Conservation (phyloP, 495 filamentous ascomycete genomes). For the Geopyxis carbonaria region DNA sequence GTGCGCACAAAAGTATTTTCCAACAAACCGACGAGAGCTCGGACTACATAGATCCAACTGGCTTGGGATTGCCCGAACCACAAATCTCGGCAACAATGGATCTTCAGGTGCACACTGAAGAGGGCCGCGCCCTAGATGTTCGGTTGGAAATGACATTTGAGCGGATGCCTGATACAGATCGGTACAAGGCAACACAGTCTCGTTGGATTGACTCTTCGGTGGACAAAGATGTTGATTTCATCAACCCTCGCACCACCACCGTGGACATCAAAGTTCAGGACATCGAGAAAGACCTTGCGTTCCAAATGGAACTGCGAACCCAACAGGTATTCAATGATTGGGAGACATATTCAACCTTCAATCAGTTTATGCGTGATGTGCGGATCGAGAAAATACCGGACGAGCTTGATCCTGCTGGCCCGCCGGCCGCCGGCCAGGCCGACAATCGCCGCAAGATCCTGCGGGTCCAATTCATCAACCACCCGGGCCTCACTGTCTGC, state of each 20-base stretch:
- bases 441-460: constrained; percentile 15
- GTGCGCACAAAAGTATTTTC: no score
- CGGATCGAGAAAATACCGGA: constrained; percentile 21
- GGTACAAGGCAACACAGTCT: background rate
- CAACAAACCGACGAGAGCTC: no score
- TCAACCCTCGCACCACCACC: constrained; percentile 7
- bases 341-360: constrained; percentile 19
- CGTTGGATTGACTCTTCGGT: background rate
- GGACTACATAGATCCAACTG: no score
- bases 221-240: background rate
- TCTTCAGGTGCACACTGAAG: constrained; percentile 13
- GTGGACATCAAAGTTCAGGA: constrained; percentile 22
- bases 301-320: constrained; percentile 20
- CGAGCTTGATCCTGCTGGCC: constrained; percentile 11
- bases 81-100: constrained; percentile 14
- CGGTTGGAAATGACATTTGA: constrained; percentile 21
- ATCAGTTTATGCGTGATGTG: constrained; percentile 14
- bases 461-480: constrained; percentile 17
- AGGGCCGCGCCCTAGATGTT: constrained; percentile 8
- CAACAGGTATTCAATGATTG: constrained; percentile 9
- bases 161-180: constrained; percentile 9
- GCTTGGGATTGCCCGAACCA: constrained; percentile 12
- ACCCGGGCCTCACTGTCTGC: constrained; percentile 17
- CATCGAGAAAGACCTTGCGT: constrained; percentile 19
- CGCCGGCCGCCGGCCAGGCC: constrained; percentile 7